A percentile compares a stretch with the other conserved stretches of the same genome.
These are phyloP conservation scores for Colletotrichum endophyticum DNA, from an alignment of 2,329 filamentous ascomycete species.

Conservation along the genomic window DNA sequence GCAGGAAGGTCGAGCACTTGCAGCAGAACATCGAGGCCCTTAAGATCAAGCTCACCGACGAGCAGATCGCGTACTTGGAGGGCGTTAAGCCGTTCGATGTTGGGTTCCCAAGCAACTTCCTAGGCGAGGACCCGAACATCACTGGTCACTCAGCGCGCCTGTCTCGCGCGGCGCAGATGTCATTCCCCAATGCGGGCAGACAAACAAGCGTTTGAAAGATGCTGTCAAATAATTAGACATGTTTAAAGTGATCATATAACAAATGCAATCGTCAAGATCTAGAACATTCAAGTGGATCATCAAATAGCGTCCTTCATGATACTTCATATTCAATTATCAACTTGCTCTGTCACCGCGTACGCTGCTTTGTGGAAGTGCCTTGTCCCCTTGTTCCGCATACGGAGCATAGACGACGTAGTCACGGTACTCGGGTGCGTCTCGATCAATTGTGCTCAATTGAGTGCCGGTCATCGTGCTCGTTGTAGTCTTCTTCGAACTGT, in stretches of 20 bases:
- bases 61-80: conserved; percentile 62
- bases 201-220: neutral
- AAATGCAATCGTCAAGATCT: neutral
- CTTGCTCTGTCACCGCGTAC: neutral
- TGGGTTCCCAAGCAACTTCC: conserved; percentile 57
- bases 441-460: neutral
- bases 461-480: neutral
- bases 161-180: conserved; percentile 4
- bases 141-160: conserved; percentile 10
- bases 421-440: neutral
- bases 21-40: conserved; percentile 62
- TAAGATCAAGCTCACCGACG: conserved; percentile 49
- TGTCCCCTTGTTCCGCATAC: neutral
- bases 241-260: accelerated
- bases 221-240: accelerated
- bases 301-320: neutral
- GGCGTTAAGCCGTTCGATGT: conserved; percentile 55
- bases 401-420: neutral
- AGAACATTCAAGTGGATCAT: neutral
- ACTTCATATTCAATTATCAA: accelerated
- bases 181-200: conserved; percentile 6
- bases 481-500: neutral
- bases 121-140: conserved; percentile 32
- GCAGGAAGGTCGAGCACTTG: conserved; percentile 57
- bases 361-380: neutral